Evolutionary conservation across 2,329 filamentous ascomycete species (phyloP).

Genomic region (Alternaria burnsii): DNA sequence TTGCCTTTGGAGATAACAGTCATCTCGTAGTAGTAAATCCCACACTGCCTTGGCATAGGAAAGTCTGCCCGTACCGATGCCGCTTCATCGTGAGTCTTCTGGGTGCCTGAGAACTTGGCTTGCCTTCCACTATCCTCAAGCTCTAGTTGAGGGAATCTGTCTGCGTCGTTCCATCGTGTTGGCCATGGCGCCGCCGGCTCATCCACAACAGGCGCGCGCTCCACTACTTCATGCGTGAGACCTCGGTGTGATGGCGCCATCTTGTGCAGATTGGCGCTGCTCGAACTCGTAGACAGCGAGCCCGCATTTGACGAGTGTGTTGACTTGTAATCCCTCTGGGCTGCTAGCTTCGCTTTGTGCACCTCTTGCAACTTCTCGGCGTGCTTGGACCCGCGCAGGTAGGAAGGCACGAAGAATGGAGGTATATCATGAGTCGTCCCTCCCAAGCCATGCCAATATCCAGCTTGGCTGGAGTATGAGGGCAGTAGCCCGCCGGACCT

Average conservation of each 20-base stretch:
- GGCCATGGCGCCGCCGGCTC: constrained; percentile 77
- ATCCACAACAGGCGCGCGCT: constrained; percentile 69
- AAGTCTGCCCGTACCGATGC: constrained; percentile 83
- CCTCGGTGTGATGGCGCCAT: constrained; percentile 75
- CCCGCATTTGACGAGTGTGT: constrained; percentile 56
- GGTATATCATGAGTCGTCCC: constrained; percentile 44
- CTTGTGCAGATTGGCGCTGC: constrained; percentile 67
- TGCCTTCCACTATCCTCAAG: constrained; percentile 77
- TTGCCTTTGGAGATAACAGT: constrained; percentile 72
- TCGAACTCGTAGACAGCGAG: constrained; percentile 64
- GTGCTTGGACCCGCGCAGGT: constrained; percentile 80
- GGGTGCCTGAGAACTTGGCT: constrained; percentile 66
- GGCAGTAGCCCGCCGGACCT: constrained; percentile 53
- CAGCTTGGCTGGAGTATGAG: constrained; percentile 59
- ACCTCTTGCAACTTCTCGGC: constrained; percentile 77
- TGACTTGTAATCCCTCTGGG: constrained; percentile 56
- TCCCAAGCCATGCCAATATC: constrained; percentile 41
- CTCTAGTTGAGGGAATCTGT: constrained; percentile 78
- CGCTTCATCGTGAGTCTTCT: constrained; percentile 74
- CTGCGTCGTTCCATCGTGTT: constrained; percentile 79
- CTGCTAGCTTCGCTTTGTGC: constrained; percentile 67
- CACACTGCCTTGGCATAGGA: constrained; percentile 86
- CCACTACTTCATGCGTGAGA: constrained; percentile 84
- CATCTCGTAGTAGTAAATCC: constrained; percentile 92
- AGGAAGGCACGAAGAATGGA: constrained; percentile 82